Evolutionary conservation across 75 land plant genomes (phyloP).

Genomic region (Pseudotsuga menziesii): DNA sequence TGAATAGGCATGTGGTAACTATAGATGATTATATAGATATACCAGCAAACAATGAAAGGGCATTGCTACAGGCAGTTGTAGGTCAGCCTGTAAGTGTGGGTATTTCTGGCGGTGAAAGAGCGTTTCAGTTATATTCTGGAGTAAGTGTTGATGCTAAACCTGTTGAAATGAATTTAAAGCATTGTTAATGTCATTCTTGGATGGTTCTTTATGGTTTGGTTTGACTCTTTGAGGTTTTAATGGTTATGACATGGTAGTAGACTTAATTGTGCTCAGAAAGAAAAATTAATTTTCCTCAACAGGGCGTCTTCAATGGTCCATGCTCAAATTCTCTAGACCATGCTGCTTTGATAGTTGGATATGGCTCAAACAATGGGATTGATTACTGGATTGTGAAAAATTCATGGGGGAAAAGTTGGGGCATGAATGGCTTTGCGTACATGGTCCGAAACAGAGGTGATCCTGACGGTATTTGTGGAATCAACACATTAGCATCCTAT

Average conservation of each 20-base stretch:
- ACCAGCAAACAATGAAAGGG: slow-evolving; percentile 48
- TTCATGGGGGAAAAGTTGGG: slow-evolving; percentile 79
- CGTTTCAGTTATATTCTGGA: slow-evolving; percentile 74
- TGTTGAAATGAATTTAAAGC: background rate
- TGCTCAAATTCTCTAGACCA: slow-evolving; percentile 66
- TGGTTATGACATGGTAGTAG: background rate
- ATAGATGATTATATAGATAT: slow-evolving; percentile 75
- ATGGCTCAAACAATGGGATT: slow-evolving; percentile 58
- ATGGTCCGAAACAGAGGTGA: slow-evolving; percentile 49
- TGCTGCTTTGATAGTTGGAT: slow-evolving; percentile 68
- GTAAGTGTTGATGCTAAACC: slow-evolving; percentile 23
- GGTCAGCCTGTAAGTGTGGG: slow-evolving; percentile 85
- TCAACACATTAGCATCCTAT: slow-evolving; percentile 68
- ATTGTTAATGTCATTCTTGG: background rate
- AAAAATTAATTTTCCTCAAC: background rate
- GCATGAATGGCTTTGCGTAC: slow-evolving; percentile 59
- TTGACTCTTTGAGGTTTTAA: background rate
- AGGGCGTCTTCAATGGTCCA: slow-evolving; percentile 71
- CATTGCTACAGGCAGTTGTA: slow-evolving; percentile 65
- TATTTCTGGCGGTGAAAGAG: slow-evolving; percentile 65
- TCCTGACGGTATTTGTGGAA: slow-evolving; percentile 62
- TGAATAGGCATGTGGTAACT: slow-evolving; percentile 52
- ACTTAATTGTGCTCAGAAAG: background rate
- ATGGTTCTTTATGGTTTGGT: background rate
- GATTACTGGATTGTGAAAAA: slow-evolving; percentile 81